phyloP scores from a whole-genome alignment of 768 basidiomycete genomes.

The Lactarius evosmus region DNA sequence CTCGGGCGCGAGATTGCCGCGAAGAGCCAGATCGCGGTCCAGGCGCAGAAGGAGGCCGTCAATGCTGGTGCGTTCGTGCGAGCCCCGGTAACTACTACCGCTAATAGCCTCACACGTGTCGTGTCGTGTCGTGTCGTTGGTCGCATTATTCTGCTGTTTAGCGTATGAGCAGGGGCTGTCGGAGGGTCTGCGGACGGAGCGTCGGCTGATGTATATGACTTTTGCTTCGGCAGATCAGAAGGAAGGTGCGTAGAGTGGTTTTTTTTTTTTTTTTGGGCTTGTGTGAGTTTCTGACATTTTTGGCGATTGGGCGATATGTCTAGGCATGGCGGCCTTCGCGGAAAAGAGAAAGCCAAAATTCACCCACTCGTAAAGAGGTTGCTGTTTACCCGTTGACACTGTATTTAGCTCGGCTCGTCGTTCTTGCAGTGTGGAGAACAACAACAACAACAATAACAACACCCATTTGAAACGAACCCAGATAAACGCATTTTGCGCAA shows the following conservation, averaged over 20 bases:
- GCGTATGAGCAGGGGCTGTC: conserved; percentile 78
- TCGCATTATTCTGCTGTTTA: no score
- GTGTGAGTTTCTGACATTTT: conserved; percentile 8
- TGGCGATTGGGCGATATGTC: no score
- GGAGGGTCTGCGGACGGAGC: conserved; percentile 85
- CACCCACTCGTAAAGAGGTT: conserved; percentile 48
- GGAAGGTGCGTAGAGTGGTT: conserved; percentile 59
- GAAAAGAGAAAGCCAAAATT: conserved; percentile 91
- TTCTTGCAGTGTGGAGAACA: background rate
- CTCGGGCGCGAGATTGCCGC: conserved; percentile 75
- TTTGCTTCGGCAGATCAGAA: conserved; percentile 96
- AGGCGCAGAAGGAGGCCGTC: conserved; percentile 91
- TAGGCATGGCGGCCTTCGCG: conserved; percentile 92
- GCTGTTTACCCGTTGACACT: background rate
- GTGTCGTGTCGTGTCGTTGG: no score
- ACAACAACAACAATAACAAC: background rate
- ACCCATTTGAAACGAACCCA: background rate
- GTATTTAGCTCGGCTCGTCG: background rate
- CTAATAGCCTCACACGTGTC: no score
- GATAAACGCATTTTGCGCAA: background rate
- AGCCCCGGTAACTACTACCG: no score
- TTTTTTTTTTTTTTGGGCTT: background rate
- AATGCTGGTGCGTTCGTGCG: conserved; percentile 62
- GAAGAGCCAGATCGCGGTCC: conserved; percentile 79
- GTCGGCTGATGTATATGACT: conserved; percentile 83